Base-by-base conservation (phyloP, 2,329 filamentous ascomycete species). In the Dendryphion nanum region DNA sequence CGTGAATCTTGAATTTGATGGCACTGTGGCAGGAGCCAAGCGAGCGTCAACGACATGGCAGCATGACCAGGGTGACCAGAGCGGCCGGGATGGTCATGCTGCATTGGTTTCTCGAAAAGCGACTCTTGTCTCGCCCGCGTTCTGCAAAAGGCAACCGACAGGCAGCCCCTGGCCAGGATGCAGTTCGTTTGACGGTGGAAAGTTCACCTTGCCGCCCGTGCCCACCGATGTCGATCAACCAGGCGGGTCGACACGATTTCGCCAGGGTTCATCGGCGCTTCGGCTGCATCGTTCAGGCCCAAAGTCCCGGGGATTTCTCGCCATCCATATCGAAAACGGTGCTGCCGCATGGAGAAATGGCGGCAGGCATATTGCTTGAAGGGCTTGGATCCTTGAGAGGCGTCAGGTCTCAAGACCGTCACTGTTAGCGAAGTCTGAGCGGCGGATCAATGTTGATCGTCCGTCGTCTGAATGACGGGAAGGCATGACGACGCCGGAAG, bases 151-250 rank as follows among this genome's bases (percentile, higher is more conserved):
- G 31, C 34, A 10, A 15, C 14, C 45, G 18, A 18, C 6, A 12
- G 16, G 45, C 44, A 45, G 40, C 42, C 53, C 58, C 59, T 51
- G 61, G 57, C 59, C 59, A 57, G 50, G 51, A 50, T 48, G 50
- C 46, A 46, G 52, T 52, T 55, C 53, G 50, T 51, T 53, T 55
- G 49, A 48, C 42, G 47, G 40, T 58, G 51, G 34, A 42, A 15
- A 12, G 31, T 34, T 38, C 30, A 40, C 45, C 50, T 50, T 58
- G 54, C 50, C 10, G 48, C 47, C 47, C 50, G 51, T 47, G 47
- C 29, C 33, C 16, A 59, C 57, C 56, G 56, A 53, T 52, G 61
- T 57, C 58, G 61, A 64, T 64, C 61, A 55, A 53, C 47, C 42
- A 55, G 48, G 45, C 59, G 57, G 58, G 56, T 61, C 48, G 53